Evolutionary conservation across 2,329 filamentous ascomycete genomes (phyloP), one percentile per base, ranked within the genome.

Genomic region (Chaetomiaceae sp.): DNA sequence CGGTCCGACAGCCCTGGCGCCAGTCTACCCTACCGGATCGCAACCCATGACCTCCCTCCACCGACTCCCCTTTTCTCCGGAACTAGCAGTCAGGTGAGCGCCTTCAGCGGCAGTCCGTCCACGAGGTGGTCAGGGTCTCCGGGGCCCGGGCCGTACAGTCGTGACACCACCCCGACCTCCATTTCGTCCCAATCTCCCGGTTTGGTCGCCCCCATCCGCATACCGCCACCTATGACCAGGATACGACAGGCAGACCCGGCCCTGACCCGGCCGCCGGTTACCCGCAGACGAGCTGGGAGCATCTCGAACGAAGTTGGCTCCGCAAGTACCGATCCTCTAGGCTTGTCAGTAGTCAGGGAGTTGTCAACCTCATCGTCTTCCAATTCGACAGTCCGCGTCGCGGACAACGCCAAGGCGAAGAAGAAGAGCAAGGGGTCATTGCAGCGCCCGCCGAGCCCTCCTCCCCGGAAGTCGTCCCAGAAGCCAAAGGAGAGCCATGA

Each of bases 161-260:
- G 86, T 55, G 85, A 87, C 53, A 89, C 86, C 1, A 90, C 87
- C 3, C 87, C 87, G 6, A 89, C 86, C 4, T 90, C 87, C 9
- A 83, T 87, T 56, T 86, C 83, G 7, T 90, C 87, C 1, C 84
- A 86, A 60, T 90, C 86, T 14, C 85, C 87, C 3, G 77, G 80
- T 3, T 66, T 85, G 4, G 68, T 81, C 64, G 75, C 62, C 54
- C 79, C 68, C 48, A 72, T 65, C 55, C 73, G 68, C 55, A 73
- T 63, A 58, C 74, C 66, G 21, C 68, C 71, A 44, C 65, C 72
- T n/a, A 75, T 76, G 59, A 62, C 51, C 17, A 59, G 58, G 50
- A 43, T 66, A 51, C 75, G 75, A 58, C 79, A 82, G 64, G 69
- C 68, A 48, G 85, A 79, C 61, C 81, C 77, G 41, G 70, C 74